Base-by-base conservation (phyloP, 352 stramenopile species). In the Pythium volutum region DNA sequence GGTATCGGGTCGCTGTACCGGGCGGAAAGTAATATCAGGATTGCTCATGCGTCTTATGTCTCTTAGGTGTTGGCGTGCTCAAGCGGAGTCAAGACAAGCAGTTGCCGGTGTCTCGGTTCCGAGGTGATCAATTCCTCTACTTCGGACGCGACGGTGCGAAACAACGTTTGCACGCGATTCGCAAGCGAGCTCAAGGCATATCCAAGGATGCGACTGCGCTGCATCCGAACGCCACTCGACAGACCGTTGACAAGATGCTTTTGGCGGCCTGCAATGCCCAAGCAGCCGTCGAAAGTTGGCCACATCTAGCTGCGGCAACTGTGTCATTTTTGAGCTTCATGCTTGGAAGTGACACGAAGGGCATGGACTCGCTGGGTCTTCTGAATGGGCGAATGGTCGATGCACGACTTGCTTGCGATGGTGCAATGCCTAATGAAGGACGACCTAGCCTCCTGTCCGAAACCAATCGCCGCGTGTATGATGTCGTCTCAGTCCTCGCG, bases 401-500 rank as follows among this genome's bases (percentile, higher is more conserved):
- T 23, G 74, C 76, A 1, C 87, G 81, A 38, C 61, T 75, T 18
- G 62, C 25, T 49, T 53, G 66, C 73, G 23, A 59, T 16, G 18
- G 25, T 42, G 27, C 53, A 45, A 26, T 66, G 27, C 57, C 67
- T 20, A 53, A 16, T 49, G 61, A 65, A 29, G 62, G 39, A 25
- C 25, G 38, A 16, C 31, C 55, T 11, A n/a, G 14, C 18, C 36
- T 74, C 18, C 62, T 70, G 16, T 62, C 52, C 29, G 79, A 89
- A 53, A 69, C 79, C 14, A 78, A 79, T 50, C 79, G 81, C 4
- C 79, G 81, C 1, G 61, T 91, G 20, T 91, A 91, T 48, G 79
- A 89, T 29, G 76, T 89, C 25, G 79, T 85, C 27, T 80, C 79
- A 0, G 77, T 91, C 25, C 69, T 91, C 36, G 67, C 54, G 4